These are phyloP conservation scores for Aspergillus haitiensis DNA, from an alignment of 495 filamentous ascomycete genomes.

Conservation along the genomic window DNA sequence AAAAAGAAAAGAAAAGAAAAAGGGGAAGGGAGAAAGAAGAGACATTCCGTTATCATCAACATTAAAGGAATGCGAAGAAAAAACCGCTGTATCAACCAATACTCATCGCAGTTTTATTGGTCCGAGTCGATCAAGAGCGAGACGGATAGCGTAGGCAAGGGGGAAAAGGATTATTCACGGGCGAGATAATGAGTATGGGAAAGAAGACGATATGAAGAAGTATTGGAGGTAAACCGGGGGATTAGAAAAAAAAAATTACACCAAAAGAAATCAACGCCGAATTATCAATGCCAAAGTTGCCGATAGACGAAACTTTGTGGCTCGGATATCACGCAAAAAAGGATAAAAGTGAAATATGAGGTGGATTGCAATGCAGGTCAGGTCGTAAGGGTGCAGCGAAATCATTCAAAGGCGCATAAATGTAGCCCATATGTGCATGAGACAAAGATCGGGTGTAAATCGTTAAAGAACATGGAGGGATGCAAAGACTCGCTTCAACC, in stretches of 20 bases:
- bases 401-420: conserved; percentile 35
- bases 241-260: conserved; percentile 9
- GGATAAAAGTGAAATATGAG: conserved; percentile 26
- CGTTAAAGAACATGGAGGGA: conserved; percentile 20
- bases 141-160: conserved; percentile 5
- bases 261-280: conserved; percentile 34
- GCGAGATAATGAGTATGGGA: background rate
- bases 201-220: conserved; percentile 1
- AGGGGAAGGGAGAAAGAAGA: background rate
- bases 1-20: background rate
- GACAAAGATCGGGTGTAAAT: conserved; percentile 31
- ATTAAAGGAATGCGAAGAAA: background rate
- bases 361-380: conserved; percentile 29
- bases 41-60: background rate
- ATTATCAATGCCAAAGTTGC: conserved; percentile 22
- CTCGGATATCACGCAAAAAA: conserved; percentile 29
- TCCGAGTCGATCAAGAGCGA: conserved; percentile 1
- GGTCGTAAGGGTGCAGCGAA: conserved; percentile 27
- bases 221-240: conserved; percentile 1
- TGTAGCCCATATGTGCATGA: conserved; percentile 41
- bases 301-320: conserved; percentile 7
- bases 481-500: conserved; percentile 5
- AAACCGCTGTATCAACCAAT: background rate
- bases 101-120: background rate
- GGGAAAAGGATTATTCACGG: conserved; percentile 4